Conservation (phyloP, 768 basidiomycete genomes). For the Pleurotus giganteus region DNA sequence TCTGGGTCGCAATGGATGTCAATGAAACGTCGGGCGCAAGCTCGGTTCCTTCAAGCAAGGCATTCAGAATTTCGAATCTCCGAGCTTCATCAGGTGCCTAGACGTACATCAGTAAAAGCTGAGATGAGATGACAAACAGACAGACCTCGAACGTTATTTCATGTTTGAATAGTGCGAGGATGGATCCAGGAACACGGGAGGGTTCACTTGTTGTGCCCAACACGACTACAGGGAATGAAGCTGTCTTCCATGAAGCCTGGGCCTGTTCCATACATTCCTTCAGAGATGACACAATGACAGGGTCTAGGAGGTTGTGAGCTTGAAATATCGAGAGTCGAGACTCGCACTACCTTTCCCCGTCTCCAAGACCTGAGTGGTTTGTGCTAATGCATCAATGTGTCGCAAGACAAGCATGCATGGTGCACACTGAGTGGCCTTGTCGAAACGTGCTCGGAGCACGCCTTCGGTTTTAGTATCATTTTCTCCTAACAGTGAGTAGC, state of each 20-base stretch:
- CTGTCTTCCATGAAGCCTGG: constrained; percentile 52
- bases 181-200: constrained; percentile 57
- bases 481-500: constrained; percentile 81
- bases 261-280: constrained; percentile 62
- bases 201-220: constrained; percentile 71
- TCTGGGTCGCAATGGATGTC: constrained; percentile 72
- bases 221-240: constrained; percentile 72
- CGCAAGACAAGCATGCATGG: constrained; percentile 84
- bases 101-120: background rate
- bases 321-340: background rate
- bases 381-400: constrained; percentile 76
- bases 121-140: background rate
- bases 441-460: constrained; percentile 67
- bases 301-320: constrained; percentile 39
- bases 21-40: constrained; percentile 80
- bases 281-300: constrained; percentile 52
- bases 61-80: constrained; percentile 58
- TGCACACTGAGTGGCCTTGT: constrained; percentile 72
- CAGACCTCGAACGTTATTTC: constrained; percentile 72
- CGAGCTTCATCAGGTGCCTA: constrained; percentile 83
- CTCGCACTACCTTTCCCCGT: constrained; percentile 56
- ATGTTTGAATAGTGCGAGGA: constrained; percentile 82
- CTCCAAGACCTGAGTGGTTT: constrained; percentile 63
- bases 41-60: constrained; percentile 33
- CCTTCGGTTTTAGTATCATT: constrained; percentile 74